These are phyloP conservation scores for Cryptococcus floricola DNA, from an alignment of 1,284 basidiomycete species.

Conservation along the genomic window DNA sequence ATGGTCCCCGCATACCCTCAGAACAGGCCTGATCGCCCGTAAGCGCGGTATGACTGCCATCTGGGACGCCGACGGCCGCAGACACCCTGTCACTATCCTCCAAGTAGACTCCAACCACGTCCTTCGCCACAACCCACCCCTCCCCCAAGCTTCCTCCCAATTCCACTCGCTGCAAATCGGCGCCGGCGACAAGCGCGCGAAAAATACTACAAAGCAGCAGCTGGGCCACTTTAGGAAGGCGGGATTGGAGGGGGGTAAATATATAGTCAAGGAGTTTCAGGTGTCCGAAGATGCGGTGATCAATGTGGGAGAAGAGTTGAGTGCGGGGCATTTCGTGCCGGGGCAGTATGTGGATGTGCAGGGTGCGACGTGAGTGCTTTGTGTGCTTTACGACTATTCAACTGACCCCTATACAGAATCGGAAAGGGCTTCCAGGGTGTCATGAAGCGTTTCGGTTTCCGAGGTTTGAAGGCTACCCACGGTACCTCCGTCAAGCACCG, in stretches of 20 bases:
- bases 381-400: no score
- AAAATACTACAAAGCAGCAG: constrained; percentile 69
- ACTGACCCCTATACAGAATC: constrained; percentile 57
- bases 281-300: constrained; percentile 85
- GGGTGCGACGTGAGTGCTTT: constrained; percentile 72
- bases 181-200: constrained; percentile 64
- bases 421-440: constrained; percentile 96
- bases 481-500: constrained; percentile 96
- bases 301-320: constrained; percentile 82
- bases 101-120: constrained; percentile 64
- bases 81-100: constrained; percentile 87
- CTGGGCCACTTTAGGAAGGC: constrained; percentile 83
- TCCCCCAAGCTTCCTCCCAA: constrained; percentile 43
- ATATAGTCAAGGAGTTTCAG: constrained; percentile 82
- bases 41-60: constrained; percentile 95
- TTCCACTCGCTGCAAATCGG: constrained; percentile 86
- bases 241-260: constrained; percentile 71
- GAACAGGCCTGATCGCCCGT: constrained; percentile 90
- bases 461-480: constrained; percentile 87
- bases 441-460: constrained; percentile 96
- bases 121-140: constrained; percentile 40
- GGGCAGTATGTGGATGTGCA: constrained; percentile 95
- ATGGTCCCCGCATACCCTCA: constrained; percentile 81
- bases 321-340: constrained; percentile 93
- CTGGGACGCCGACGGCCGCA: constrained; percentile 84